Base-by-base conservation (phyloP, 371 early-diverging fungal species). In the Aphelidium insulamus region DNA sequence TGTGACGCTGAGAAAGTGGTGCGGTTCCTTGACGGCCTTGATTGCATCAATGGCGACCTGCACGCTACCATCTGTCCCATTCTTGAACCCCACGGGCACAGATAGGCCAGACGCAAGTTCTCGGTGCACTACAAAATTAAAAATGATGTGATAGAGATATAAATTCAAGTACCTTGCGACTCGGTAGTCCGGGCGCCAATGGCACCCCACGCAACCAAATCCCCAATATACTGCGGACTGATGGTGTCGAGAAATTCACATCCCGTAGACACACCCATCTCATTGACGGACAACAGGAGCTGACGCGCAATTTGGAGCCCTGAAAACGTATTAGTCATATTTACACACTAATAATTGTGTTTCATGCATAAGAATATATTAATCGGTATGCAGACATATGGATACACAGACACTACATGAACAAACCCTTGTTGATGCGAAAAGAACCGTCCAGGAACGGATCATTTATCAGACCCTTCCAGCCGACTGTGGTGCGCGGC, bases 1-100 rank as follows among this genome's bases (percentile, higher is more conserved):
- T 29, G 90, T 87, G 36, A 91, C 83, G 21, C 78, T 76, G 40
- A 91, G 58, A 61, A 88, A 91, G 52, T 78, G 75, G 45, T 91
- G 92, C 15, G 72, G 67, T 10, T 63, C 58, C 25, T 69, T 57
- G 12, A 90, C 84, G 4, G 92, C 74, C 34, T 72, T 61, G 44
- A 91, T 83, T 30, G 85, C 92, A 41, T 91, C 90, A 29, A 85
- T 53, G 5, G 90, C 88, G 12, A 91, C 70, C 17, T 56, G 48
- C 17, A 80, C 69, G 39, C 75, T 83, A 27, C 92, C 92, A 39
- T 88, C 85, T 22, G 70, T 72, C 26, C 88, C 88, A 43, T 87
- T 87, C 53, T 88, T 91, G 69, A 90, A 90, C 14, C 92, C 92
- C 14, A 91, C 84, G 6, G 92, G 84, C 47, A 80, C 75, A 19